These are phyloP conservation scores for Penicillium expansum DNA, from an alignment of 2,329 filamentous ascomycete genomes.

Conservation along the genomic window DNA sequence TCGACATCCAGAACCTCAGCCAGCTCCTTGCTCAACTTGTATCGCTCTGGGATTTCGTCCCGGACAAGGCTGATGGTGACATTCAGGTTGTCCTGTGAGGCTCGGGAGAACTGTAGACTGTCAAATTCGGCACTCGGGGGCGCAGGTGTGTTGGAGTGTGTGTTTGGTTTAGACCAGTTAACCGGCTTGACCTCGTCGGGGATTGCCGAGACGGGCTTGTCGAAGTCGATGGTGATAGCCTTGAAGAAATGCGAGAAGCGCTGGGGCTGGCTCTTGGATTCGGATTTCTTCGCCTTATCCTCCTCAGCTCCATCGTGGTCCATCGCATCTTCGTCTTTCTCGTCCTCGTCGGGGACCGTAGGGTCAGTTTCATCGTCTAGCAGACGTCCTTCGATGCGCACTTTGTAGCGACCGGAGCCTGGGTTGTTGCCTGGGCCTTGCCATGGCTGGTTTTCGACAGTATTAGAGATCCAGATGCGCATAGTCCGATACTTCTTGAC, in stretches of 20 bases:
- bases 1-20: slow-evolving; percentile 81
- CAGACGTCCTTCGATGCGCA: slow-evolving; percentile 87
- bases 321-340: slow-evolving; percentile 51
- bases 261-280: slow-evolving; percentile 35
- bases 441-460: slow-evolving; percentile 91
- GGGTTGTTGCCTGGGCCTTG: slow-evolving; percentile 51
- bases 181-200: slow-evolving; percentile 52
- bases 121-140: slow-evolving; percentile 77
- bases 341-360: slow-evolving; percentile 49
- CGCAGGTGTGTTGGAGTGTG: slow-evolving; percentile 51
- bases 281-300: slow-evolving; percentile 30
- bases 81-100: slow-evolving; percentile 88
- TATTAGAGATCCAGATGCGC: slow-evolving; percentile 93
- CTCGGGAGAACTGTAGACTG: slow-evolving; percentile 84
- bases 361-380: slow-evolving; percentile 66
- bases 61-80: slow-evolving; percentile 81
- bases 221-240: slow-evolving; percentile 52
- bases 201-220: slow-evolving; percentile 41
- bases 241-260: slow-evolving; percentile 53
- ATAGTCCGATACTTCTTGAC: slow-evolving; percentile 79
- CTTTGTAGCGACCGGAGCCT: slow-evolving; percentile 60
- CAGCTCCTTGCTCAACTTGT: slow-evolving; percentile 72
- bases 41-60: slow-evolving; percentile 83
- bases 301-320: slow-evolving; percentile 55
- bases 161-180: slow-evolving; percentile 81